Evolutionary conservation across 1,284 basidiomycete genomes (phyloP).

Genomic region (Porodaedalea pini): DNA sequence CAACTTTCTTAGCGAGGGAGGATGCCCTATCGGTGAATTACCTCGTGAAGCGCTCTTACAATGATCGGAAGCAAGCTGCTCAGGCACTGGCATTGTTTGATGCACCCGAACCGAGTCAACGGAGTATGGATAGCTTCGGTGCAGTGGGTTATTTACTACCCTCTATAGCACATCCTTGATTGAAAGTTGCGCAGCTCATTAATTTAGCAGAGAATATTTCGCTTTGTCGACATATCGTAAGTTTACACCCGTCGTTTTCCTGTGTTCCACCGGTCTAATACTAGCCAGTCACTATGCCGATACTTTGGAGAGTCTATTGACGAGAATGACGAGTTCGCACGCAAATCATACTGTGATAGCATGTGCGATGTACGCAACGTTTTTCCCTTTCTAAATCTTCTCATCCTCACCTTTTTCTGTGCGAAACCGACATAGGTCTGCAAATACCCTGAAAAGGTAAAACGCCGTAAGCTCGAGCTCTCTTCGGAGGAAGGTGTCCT

Average conservation of each 20-base stretch:
- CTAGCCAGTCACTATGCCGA: slow-evolving; percentile 65
- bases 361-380: slow-evolving; percentile 77
- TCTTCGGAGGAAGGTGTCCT: slow-evolving; percentile 44
- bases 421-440: slow-evolving; percentile 56
- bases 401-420: too few species aligned
- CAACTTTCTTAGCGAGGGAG: slow-evolving; percentile 59
- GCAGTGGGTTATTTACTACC: slow-evolving; percentile 42
- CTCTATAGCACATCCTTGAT: neutral
- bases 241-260: slow-evolving; percentile 29
- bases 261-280: neutral
- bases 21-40: slow-evolving; percentile 57
- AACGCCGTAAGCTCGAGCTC: slow-evolving; percentile 44
- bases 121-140: slow-evolving; percentile 61
- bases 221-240: slow-evolving; percentile 72
- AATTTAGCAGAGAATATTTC: slow-evolving; percentile 60
- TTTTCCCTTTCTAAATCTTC: neutral
- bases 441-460: slow-evolving; percentile 66
- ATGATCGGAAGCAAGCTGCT: slow-evolving; percentile 34
- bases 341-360: slow-evolving; percentile 60
- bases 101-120: slow-evolving; percentile 57
- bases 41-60: slow-evolving; percentile 48
- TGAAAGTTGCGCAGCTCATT: slow-evolving; percentile 48
- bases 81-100: slow-evolving; percentile 22
- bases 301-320: slow-evolving; percentile 81
- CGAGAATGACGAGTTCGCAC: slow-evolving; percentile 40